These are phyloP conservation scores for Verticillium alfalfae DNA, from an alignment of 2,329 filamentous ascomycete genomes.

Conservation along the genomic window DNA sequence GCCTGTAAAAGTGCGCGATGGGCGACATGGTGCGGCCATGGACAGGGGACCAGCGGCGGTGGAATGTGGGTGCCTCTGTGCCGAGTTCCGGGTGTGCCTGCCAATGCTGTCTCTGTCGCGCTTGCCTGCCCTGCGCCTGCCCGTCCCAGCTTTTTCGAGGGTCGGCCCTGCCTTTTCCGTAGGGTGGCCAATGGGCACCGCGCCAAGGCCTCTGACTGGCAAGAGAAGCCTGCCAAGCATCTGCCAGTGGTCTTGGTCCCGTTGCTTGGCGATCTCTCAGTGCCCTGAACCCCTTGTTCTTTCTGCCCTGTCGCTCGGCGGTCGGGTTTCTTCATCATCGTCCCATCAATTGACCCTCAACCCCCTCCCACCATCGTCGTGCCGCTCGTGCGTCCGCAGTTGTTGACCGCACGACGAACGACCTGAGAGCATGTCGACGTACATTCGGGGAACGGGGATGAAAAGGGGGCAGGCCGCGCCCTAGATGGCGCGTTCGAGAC, in stretches of 20 bases:
- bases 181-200: background rate
- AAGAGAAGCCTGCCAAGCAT: constrained; percentile 3
- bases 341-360: background rate
- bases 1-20: background rate
- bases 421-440: too few species aligned
- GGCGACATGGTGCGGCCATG: background rate
- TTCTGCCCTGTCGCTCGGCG: background rate
- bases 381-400: background rate
- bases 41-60: background rate
- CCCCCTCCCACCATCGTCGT: background rate
- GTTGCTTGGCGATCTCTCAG: constrained; percentile 1
- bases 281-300: background rate
- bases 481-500: background rate
- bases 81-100: background rate
- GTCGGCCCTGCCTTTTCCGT: background rate
- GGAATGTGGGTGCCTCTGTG: background rate
- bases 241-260: constrained; percentile 2
- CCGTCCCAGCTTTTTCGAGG: background rate
- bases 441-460: background rate
- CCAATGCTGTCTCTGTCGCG: background rate
- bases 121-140: background rate
- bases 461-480: background rate
- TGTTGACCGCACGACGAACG: too few species aligned
- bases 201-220: background rate
- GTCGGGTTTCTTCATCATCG: background rate